Base-by-base conservation (phyloP, 2,329 filamentous ascomycete genomes). In the Thielaviopsis punctulata region DNA sequence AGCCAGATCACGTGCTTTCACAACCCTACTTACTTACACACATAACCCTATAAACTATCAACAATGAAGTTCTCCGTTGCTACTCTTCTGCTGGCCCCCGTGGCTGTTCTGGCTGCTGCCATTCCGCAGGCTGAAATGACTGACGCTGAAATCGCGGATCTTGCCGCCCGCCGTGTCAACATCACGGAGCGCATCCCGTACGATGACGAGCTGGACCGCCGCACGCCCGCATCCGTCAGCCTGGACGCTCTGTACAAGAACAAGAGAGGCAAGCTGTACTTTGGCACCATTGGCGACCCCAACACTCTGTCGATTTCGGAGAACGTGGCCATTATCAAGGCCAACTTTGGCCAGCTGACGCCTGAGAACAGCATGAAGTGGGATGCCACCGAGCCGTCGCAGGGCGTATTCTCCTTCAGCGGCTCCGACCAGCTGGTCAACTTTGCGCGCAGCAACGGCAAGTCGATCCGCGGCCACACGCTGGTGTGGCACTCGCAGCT, bases 391-490 rank as follows among this genome's bases (percentile, higher is more conserved):
- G 76, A 82, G 64, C 76, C 76, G 2, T 59, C 66, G 19, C 71
- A 68, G 49, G 69, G 68, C 41, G 63, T 67, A 45, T 82, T 80
- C 66, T 73, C 70, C 59, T 81, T 69, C 60, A 69, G 68, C 5
- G 65, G 67, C 2, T 76, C 73, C 27, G 73, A 80, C 50, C 63
- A 63, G 12, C 65, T 68, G 49, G 69, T 82, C 55, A 64, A 77
- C 62, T 82, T 69, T 4, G 59, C 59, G 25, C 60, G 62, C 48
- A 79, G 64, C 30, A 73, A 75, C 55, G 63, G 67, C 3, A 69
- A 76, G 62, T 58, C 76, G 23, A 59, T 83, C 49, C 69, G 82
- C 52, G 84, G 82, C 62, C 82, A 86, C 61, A 80, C 71, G 49
- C 59, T 72, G n/a, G 66, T 69, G 36, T 73, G 71, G 70, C 67